Evolutionary conservation across 164 flowering plant species (phyloP).

Genomic region (Nymphaea thermarum): DNA sequence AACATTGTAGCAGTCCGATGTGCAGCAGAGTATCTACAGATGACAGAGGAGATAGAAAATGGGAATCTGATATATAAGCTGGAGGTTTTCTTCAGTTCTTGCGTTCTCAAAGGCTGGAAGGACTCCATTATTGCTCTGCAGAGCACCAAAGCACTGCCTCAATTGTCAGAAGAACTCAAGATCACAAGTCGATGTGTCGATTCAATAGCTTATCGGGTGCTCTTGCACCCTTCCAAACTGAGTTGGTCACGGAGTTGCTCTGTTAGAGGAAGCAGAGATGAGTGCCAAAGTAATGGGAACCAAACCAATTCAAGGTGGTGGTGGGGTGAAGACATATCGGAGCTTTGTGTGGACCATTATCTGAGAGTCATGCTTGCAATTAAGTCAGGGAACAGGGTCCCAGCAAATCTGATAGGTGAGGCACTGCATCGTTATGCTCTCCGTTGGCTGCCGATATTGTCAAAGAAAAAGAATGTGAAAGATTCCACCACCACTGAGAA

Average conservation of each 20-base stretch:
- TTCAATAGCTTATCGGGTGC: slow-evolving; percentile 45
- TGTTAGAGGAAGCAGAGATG: slow-evolving; percentile 35
- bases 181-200: slow-evolving; percentile 81
- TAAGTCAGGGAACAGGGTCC: slow-evolving; percentile 48
- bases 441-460: slow-evolving; percentile 61
- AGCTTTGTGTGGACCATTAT: slow-evolving; percentile 63
- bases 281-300: slow-evolving; percentile 27
- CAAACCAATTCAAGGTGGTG: slow-evolving; percentile 31
- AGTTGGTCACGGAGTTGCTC: slow-evolving; percentile 51
- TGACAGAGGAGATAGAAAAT: slow-evolving; percentile 91
- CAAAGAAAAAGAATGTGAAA: slow-evolving; percentile 25
- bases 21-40: slow-evolving; percentile 84
- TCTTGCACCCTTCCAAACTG: slow-evolving; percentile 39
- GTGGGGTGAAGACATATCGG: slow-evolving; percentile 93
- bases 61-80: slow-evolving; percentile 79
- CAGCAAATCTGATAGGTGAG: slow-evolving; percentile 58
- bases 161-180: slow-evolving; percentile 70
- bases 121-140: slow-evolving; percentile 66
- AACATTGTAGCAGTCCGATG: slow-evolving; percentile 75
- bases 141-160: slow-evolving; percentile 50
- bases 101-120: slow-evolving; percentile 88
- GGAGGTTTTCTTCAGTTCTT: slow-evolving; percentile 76
- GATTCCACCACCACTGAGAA: slow-evolving; percentile 24
- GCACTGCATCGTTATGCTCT: slow-evolving; percentile 71
- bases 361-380: slow-evolving; percentile 74